phyloP scores from a whole-genome alignment of 805 yeast species.

The Sugiyamaella boreocaroliniensis region DNA sequence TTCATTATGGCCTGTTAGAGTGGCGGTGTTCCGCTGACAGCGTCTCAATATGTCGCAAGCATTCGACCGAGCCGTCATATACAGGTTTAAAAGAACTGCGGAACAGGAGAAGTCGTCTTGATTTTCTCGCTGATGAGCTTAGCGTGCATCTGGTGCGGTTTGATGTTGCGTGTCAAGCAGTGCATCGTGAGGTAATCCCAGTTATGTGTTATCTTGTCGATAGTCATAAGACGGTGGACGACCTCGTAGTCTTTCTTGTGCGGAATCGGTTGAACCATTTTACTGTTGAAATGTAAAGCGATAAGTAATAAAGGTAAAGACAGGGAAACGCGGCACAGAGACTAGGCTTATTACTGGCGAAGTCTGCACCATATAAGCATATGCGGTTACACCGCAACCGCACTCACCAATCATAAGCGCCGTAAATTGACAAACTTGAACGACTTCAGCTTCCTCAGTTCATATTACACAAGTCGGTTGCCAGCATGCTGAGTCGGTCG shows the following conservation, averaged over 20 bases:
- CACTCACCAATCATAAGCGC: not conserved
- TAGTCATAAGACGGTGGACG: not conserved
- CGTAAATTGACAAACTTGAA: not conserved
- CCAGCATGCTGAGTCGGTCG: not conserved
- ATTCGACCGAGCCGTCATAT: too few relatives aligned
- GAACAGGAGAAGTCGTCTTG: not conserved
- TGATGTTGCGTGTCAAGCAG: not conserved
- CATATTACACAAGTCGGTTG: not conserved
- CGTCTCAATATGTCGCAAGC: not conserved
- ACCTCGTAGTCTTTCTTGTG: not conserved
- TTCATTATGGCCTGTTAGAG: too few relatives aligned
- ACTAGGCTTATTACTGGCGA: too few relatives aligned
- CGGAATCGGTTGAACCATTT: not conserved
- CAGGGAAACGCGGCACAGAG: too few relatives aligned
- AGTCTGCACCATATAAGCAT: not conserved
- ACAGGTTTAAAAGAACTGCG: not conserved
- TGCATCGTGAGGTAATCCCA: not conserved
- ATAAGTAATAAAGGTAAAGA: not conserved
- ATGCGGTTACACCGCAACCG: not conserved
- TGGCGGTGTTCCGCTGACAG: too few relatives aligned
- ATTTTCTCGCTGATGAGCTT: not conserved
- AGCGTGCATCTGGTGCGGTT: not conserved
- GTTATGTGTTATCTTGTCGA: not conserved
- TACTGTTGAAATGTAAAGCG: not conserved
- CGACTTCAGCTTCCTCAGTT: not conserved